Evolutionary conservation across 2,329 filamentous ascomycete genomes (phyloP), one percentile per base, ranked within the genome.

Genomic region (Alternaria longipes): DNA sequence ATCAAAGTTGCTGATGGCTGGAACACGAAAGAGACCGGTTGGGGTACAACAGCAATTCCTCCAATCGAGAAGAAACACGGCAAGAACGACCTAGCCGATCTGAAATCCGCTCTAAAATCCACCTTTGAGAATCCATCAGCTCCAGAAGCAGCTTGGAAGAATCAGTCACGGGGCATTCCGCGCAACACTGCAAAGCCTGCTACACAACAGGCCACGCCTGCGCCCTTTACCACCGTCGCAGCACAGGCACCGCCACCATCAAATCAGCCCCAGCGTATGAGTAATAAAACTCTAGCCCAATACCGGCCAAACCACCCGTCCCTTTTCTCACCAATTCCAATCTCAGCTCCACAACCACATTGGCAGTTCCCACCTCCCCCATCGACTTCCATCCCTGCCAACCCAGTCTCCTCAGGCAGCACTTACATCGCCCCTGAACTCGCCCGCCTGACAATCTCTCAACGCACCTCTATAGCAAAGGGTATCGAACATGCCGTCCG

Each of bases 401-500:
- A 41, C 8, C 11, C 30, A 12, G 0, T 9, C 20, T n/a, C 7
- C 8, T 3, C 32, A 18, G 3, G 32, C 26, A 3, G 44, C 22
- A 28, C 47, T 54, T 59, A 32, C 18, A 45, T 70, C 9, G 75
- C 75, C 8, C 72, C 30, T 6, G 73, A 76, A 7, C 70, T 75
- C 5, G 72, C 76, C 0, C 60, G 78, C 1, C 65, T 65, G 28
- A 66, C 56, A 4, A 62, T 74, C 28, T 58, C 60, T 38, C 60
- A 64, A 38, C 46, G 55, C 1, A 54, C 46, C 0, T 65, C 68
- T 0, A 52, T 55, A 26, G 60, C 68, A 45, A 67, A 66, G 28
- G 59, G 65, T 4, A 52, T 80, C 8, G 51, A 74, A 16, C 70
- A 78, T 50, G 73, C 79, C 54, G 77, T 79, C 1, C 70, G 66